Evolutionary conservation across 306 rosid species (phyloP).

Genomic region (Inga oerstediana): DNA sequence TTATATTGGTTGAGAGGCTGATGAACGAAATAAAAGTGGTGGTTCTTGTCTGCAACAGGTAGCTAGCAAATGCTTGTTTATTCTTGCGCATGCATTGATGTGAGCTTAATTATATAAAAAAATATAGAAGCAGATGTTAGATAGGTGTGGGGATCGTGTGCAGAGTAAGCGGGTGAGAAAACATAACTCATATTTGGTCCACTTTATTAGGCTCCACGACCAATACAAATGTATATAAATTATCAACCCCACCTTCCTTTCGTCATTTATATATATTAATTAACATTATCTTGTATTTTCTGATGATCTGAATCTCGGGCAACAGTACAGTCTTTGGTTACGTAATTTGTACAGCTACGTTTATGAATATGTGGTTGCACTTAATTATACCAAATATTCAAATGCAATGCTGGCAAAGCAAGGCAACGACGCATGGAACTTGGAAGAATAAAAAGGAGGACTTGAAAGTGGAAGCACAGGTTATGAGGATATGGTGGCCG

Average conservation of each 20-base stretch:
- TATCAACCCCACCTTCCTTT: neutral
- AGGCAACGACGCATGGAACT: no score
- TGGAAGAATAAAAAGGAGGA: no score
- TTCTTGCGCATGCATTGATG: slow-evolving; percentile 32
- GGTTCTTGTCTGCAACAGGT: slow-evolving; percentile 35
- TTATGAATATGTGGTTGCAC: neutral
- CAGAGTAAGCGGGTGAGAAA: slow-evolving; percentile 45
- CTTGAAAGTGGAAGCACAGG: neutral
- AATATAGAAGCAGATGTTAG: slow-evolving; percentile 21
- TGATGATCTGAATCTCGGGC: neutral
- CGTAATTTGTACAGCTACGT: neutral
- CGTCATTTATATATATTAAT: slow-evolving; percentile 23
- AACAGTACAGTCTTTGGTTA: neutral
- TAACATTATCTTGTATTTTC: slow-evolving; percentile 46
- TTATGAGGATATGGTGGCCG: neutral
- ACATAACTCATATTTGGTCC: slow-evolving; percentile 40
- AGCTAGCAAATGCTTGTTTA: slow-evolving; percentile 32
- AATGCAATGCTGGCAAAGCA: neutral
- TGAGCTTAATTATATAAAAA: slow-evolving; percentile 10
- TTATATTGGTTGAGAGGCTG: neutral
- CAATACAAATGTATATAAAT: slow-evolving; percentile 4
- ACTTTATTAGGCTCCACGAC: slow-evolving; percentile 42
- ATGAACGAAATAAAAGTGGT: slow-evolving; percentile 25
- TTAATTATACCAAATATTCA: no score
- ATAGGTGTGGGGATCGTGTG: slow-evolving; percentile 54